Base-by-base conservation (phyloP, 1,284 basidiomycete genomes). In the Ustilago bromivora region DNA sequence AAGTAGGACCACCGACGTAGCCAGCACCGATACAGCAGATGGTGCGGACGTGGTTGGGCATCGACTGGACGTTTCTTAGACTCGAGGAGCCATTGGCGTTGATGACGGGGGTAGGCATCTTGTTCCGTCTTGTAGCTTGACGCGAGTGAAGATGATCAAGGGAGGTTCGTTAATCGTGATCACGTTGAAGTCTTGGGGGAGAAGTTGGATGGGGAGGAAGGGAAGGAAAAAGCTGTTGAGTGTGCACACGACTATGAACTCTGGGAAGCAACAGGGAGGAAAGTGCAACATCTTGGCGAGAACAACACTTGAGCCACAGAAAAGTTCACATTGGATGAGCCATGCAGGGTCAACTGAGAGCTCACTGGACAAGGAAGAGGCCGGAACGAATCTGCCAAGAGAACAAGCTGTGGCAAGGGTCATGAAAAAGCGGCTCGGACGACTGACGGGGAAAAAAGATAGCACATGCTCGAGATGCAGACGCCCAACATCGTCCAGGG, bases 1-100 rank as follows among this genome's bases (percentile, higher is more conserved):
- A 98, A 51, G 96, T 98, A 11, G 85, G 85, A 3, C 86, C 86
- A 34, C 86, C 95, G 85, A 98, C 95, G 87, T 97, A 97, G 86
- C 96, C 96, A 87, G 95, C 96, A 87, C 95, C 96, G 84, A 98
- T 88, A 66, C 88, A 88, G 65, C 87, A 87, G 62, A 88, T 88
- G 47, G 61, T 66, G n/a, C 67, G 64, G 10, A 78, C 71, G 23
- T 67, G 75, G 15, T 67, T 46, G 17, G 75, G 75, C 3, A 73
- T 67, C 40, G 71, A 70, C 52, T 77, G 75, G 35, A 73, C 19
- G 23, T 61, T 28, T n/a, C 19, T 31, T 43, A 54, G 60, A 54
- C 70, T 66, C 13, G 71, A 73, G 4, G 66, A 68, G 61, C 71
- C 71, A 31, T 68, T 68, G n/a, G n/a, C 32, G 47, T 56, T 40